Evolutionary conservation across 352 stramenopile genomes (phyloP).

Genomic region (Elongisporangium prolatum): DNA sequence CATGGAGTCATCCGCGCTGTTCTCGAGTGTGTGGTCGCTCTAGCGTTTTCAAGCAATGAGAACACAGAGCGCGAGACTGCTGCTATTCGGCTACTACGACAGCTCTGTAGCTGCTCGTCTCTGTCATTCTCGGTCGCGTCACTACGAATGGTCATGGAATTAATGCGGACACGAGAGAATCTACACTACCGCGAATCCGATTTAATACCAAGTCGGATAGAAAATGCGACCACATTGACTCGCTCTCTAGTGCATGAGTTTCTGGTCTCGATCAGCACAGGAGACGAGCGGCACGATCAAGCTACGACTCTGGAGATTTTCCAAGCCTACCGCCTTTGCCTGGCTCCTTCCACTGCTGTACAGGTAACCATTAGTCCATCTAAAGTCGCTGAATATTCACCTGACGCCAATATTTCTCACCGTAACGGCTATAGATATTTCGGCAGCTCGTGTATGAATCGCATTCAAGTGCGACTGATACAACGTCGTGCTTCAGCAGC

Average conservation of each 20-base stretch:
- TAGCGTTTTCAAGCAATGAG: not conserved
- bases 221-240: not conserved
- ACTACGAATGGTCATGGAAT: not conserved
- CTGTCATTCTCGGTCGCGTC: not conserved
- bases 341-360: not conserved
- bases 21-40: not conserved
- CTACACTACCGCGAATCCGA: not conserved
- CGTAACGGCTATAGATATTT: constrained; percentile 4
- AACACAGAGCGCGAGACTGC: not conserved
- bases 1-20: not conserved
- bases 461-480: not conserved
- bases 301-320: not conserved
- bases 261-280: not conserved
- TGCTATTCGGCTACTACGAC: not conserved
- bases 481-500: not conserved
- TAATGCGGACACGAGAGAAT: not conserved
- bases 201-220: not conserved
- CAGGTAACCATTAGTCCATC: not conserved
- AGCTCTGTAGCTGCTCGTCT: not conserved
- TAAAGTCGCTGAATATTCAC: not conserved
- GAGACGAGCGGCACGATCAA: not conserved
- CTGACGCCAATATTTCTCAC: not conserved
- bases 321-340: not conserved
- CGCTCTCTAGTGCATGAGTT: not conserved
- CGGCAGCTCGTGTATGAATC: constrained; percentile 14